Base-by-base conservation (phyloP, 495 filamentous ascomycete genomes). In the Penicillium tannophilum region DNA sequence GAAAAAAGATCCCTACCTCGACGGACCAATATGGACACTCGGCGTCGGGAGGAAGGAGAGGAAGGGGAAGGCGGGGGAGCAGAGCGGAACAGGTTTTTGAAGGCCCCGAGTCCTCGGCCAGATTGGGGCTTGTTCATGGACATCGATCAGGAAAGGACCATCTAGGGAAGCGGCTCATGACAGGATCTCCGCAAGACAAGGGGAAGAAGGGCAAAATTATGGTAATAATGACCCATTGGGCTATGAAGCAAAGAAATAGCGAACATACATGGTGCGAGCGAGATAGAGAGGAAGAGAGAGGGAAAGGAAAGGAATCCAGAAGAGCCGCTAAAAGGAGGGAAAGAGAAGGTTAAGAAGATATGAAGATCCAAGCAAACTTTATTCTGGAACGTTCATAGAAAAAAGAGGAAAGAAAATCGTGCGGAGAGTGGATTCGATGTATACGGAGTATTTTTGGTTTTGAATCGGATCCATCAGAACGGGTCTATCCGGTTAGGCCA, bases 1-100 rank as follows among this genome's bases (percentile, higher is more conserved):
- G 64, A 68, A 63, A 78, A 72, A 19, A 74, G 59, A 65, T 63
- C 65, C 61, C 73, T 72, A 56, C 73, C 71, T 72, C 76, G 75
- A 63, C 74, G 75, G 56, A 76, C 63, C 19, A 78, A 61, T 45
- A 72, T 57, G 49, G 71, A 73, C 31, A 72, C 63, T 58, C 71
- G 64, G 60, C 60, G 70, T 41, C 69, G 72, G 50, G 71, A 58
- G 49, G 74, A 69, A 45, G 67, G 67, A 50, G 68, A 64, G 30
- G 69, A 42, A 58, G 63, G 58, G 54, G 70, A 64, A 20, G 74
- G 61, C 17, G 69, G 60, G 62, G 61, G 61, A 58, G 63, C 55
- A 66, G 72, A 70, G 51, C 69, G 72, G 63, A 76, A 77, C 58
- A 76, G 63, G 58, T 72, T 67, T 60, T 68, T 63, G 53, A 76